These are phyloP conservation scores for Ceratocystis ficicola DNA, from an alignment of 2,329 filamentous ascomycete species.

Conservation along the genomic window DNA sequence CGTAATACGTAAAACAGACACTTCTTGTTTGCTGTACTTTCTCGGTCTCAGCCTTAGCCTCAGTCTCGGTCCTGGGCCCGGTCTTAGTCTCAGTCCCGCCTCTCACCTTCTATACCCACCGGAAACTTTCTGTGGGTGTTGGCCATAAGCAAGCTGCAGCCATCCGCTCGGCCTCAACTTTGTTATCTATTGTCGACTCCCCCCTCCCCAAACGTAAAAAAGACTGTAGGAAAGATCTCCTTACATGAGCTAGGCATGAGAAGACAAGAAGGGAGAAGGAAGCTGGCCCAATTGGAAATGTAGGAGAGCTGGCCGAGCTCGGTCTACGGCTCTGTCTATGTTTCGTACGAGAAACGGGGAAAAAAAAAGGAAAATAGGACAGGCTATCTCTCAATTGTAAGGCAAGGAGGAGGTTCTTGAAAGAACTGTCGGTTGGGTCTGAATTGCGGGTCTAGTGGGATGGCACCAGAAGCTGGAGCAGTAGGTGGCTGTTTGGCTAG, in stretches of 20 bases:
- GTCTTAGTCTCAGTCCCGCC: no score
- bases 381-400: background rate
- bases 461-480: background rate
- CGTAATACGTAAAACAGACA: no score
- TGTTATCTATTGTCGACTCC: no score
- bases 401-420: background rate
- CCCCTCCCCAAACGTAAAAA: background rate
- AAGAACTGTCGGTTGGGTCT: background rate
- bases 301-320: no score
- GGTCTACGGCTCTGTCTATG: background rate
- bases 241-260: background rate
- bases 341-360: slow-evolving; percentile 1
- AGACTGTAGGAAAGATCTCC: background rate
- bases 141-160: no score
- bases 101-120: no score
- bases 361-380: background rate
- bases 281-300: no score
- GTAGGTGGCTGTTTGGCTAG: background rate
- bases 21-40: no score
- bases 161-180: no score
- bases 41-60: no score
- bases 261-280: background rate
- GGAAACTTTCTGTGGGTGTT: no score
- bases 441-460: background rate
- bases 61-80: no score